Conservation (phyloP, 257 asterid genomes). For the Hygrophila difformis region DNA sequence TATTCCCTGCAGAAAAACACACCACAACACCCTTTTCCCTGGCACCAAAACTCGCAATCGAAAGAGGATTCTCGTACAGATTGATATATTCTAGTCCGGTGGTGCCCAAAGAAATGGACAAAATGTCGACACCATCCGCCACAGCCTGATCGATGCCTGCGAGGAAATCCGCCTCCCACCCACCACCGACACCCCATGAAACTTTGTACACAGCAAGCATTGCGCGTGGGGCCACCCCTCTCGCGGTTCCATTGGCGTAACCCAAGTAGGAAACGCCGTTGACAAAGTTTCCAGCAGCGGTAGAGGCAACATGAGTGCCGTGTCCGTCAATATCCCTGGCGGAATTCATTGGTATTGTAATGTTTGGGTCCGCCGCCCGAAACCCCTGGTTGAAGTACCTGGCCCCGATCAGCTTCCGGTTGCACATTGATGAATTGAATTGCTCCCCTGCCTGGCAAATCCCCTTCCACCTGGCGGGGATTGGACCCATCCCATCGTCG, state of each 20-base stretch:
- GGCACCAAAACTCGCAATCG: neutral
- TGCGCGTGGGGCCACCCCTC: slow-evolving; percentile 1
- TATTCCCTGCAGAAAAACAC: neutral
- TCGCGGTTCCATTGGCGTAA: slow-evolving; percentile 1
- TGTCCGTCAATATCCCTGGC: neutral
- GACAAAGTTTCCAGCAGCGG: slow-evolving; percentile 2
- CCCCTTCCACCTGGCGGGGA: slow-evolving; percentile 4
- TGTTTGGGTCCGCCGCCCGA: neutral
- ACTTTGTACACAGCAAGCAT: neutral
- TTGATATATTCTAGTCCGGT: too few species aligned
- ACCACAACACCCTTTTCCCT: neutral
- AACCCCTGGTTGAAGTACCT: neutral
- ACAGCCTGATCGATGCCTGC: slow-evolving; percentile 3
- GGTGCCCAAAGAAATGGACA: neutral
- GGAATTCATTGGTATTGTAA: neutral
- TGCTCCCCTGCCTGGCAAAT: neutral
- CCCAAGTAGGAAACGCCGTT: neutral
- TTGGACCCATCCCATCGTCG: neutral
- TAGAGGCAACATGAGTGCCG: neutral
- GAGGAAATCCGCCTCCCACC: neutral
- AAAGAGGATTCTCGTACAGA: slow-evolving; percentile 2
- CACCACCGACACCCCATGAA: neutral
- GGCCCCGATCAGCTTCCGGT: slow-evolving; percentile 8
- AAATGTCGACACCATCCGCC: slow-evolving; percentile 4
- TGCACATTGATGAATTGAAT: neutral